Conservation (phyloP, 495 filamentous ascomycete genomes). For the Penicillium pancosmium region DNA sequence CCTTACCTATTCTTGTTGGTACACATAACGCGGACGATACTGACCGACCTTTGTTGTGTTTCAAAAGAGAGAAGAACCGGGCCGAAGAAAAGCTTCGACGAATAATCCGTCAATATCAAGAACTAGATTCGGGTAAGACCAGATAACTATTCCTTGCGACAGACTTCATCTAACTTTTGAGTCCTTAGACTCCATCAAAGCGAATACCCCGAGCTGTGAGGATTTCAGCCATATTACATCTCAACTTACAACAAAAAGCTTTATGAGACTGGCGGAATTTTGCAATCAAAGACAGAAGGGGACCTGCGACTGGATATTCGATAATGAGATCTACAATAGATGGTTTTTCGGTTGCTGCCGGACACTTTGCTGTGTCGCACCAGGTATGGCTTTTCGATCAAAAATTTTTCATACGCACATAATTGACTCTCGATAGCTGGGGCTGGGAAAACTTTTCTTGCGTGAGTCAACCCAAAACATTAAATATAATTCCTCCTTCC, state of each 20-base stretch:
- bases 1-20: no score
- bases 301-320: slow-evolving; percentile 35
- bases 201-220: slow-evolving; percentile 3
- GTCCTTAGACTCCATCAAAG: background rate
- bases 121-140: no score
- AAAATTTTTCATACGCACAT: background rate
- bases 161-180: no score
- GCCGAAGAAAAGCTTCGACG: no score
- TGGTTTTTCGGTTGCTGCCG: slow-evolving; percentile 33
- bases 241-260: slow-evolving; percentile 23
- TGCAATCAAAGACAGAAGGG: slow-evolving; percentile 35
- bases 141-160: no score
- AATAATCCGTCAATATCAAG: no score
- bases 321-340: slow-evolving; percentile 23
- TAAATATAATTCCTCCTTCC: background rate
- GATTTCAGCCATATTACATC: slow-evolving; percentile 23
- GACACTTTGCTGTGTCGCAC: slow-evolving; percentile 35
- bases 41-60: no score
- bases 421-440: slow-evolving; percentile 26
- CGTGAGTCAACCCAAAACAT: slow-evolving; percentile 21
- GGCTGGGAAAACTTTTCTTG: slow-evolving; percentile 40
- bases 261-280: slow-evolving; percentile 32
- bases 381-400: slow-evolving; percentile 21
- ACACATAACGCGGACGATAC: no score
- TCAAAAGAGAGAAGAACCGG: no score